phyloP scores from a whole-genome alignment of 495 filamentous ascomycete species.

The Aspergillus asperescens region DNA sequence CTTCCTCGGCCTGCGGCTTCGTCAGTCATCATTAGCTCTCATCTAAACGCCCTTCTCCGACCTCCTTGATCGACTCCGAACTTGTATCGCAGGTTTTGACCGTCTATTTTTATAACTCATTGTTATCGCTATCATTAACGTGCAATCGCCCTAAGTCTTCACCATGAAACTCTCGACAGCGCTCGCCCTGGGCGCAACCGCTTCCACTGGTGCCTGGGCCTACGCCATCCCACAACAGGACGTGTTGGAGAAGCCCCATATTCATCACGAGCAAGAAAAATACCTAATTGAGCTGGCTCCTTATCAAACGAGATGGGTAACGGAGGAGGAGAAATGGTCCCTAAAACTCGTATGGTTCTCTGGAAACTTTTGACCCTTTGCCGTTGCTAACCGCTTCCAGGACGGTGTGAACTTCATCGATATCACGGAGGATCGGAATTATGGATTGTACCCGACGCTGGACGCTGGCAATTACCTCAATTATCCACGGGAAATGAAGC shows the following conservation, averaged over 20 bases:
- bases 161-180: slow-evolving; percentile 14
- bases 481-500: slow-evolving; percentile 64
- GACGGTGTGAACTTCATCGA: slow-evolving; percentile 89
- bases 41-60: neutral
- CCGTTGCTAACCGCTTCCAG: slow-evolving; percentile 38
- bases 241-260: slow-evolving; percentile 28
- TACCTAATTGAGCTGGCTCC: slow-evolving; percentile 84
- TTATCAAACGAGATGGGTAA: slow-evolving; percentile 79
- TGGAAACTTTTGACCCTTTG: neutral
- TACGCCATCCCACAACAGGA: slow-evolving; percentile 37
- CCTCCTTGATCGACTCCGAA: too few relatives aligned
- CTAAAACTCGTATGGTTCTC: slow-evolving; percentile 64
- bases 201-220: slow-evolving; percentile 26
- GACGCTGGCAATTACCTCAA: slow-evolving; percentile 30
- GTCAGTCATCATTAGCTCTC: neutral
- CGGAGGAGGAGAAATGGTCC: slow-evolving; percentile 92
- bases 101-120: slow-evolving; percentile 1
- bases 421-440: slow-evolving; percentile 61
- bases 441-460: slow-evolving; percentile 30
- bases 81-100: too few relatives aligned
- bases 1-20: slow-evolving; percentile 1
- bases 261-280: slow-evolving; percentile 41
- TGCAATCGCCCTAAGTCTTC: neutral
- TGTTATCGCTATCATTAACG: neutral
- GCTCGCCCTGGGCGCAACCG: slow-evolving; percentile 18